Conservation (phyloP, 192 early-diverging fungal species). For the Pilaira anomala region DNA sequence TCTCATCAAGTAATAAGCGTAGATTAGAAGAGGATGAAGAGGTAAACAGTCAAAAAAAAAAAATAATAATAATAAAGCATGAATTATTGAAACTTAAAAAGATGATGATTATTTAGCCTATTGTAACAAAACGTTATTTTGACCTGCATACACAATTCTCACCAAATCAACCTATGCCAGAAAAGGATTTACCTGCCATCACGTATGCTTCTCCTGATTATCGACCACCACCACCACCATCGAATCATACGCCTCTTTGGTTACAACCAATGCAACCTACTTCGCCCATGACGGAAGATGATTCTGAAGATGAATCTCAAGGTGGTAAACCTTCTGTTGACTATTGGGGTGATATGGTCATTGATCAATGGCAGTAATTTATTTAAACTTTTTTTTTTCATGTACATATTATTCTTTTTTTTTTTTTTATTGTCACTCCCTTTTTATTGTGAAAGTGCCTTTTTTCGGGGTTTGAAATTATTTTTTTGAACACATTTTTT, state of each 20-base stretch:
- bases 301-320: constrained; percentile 12
- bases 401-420: too few species aligned
- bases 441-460: too few species aligned
- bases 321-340: background rate
- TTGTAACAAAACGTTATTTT: constrained; percentile 11
- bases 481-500: too few species aligned
- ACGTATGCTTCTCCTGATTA: constrained; percentile 24
- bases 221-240: constrained; percentile 17
- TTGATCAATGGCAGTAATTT: constrained; percentile 17
- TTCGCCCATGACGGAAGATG: constrained; percentile 15
- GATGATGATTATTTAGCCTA: constrained; percentile 2
- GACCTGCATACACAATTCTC: constrained; percentile 21
- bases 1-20: background rate
- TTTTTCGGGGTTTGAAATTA: too few species aligned
- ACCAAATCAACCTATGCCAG: constrained; percentile 11
- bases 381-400: background rate
- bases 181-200: constrained; percentile 18
- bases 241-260: constrained; percentile 7
- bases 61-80: too few species aligned
- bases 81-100: too few species aligned
- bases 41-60: background rate
- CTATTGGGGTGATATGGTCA: constrained; percentile 5
- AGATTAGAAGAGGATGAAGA: constrained; percentile 11
- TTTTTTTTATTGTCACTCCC: too few species aligned
- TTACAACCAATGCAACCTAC: constrained; percentile 9